phyloP scores from a whole-genome alignment of 73 alveolate genomes.

The Durusdinium trenchii region DNA sequence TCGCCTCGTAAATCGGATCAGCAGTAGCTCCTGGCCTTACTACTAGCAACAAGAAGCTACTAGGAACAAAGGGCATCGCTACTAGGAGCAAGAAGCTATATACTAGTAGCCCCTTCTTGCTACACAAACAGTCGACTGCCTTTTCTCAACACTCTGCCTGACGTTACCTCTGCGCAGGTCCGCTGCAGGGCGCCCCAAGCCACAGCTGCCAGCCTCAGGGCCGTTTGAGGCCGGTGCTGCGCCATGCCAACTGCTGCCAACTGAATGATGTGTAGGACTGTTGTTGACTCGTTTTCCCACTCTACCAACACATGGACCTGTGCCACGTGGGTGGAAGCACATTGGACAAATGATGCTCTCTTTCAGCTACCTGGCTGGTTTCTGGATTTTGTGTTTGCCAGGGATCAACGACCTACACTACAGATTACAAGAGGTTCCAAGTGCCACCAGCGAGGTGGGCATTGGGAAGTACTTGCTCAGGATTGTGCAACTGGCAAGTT shows the following conservation, averaged over 20 bases:
- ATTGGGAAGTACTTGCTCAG: too few relatives aligned
- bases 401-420: constrained; percentile 84
- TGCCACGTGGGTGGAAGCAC: background rate
- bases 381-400: background rate
- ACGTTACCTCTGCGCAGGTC: constrained; percentile 32
- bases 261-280: background rate
- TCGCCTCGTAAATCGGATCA: too few relatives aligned
- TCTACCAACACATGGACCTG: background rate
- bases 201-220: constrained; percentile 76
- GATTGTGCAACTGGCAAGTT: too few relatives aligned
- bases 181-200: constrained; percentile 84
- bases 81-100: too few relatives aligned
- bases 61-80: too few relatives aligned
- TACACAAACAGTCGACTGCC: too few relatives aligned
- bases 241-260: too few relatives aligned
- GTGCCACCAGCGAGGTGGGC: constrained; percentile 61
- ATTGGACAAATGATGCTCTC: background rate
- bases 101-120: too few relatives aligned
- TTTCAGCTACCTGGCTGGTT: background rate
- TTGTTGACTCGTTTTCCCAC: background rate
- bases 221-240: constrained; percentile 91
- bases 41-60: too few relatives aligned
- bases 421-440: constrained; percentile 88
- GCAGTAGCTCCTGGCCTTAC: too few relatives aligned
- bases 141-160: too few relatives aligned